Evolutionary conservation across 345 rosid species (phyloP).

Genomic region (Eucalyptus regnans): DNA sequence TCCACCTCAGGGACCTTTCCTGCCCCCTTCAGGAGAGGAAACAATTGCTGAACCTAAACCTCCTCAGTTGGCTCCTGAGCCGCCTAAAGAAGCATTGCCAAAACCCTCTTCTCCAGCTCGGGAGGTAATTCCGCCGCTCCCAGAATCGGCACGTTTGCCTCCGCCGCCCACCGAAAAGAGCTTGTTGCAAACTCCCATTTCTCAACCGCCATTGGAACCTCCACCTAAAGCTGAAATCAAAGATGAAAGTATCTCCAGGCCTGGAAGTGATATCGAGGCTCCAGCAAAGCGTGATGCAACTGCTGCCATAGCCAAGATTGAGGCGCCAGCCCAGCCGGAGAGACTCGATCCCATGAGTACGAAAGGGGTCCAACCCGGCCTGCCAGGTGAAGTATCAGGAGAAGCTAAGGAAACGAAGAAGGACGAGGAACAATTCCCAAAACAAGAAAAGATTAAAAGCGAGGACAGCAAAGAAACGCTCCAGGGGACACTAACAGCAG

Average conservation of each 20-base stretch:
- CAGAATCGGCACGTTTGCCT: neutral
- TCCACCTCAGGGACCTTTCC: constrained; percentile 4
- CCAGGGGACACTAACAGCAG: constrained; percentile 16
- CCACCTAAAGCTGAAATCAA: constrained; percentile 1
- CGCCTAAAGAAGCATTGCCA: neutral
- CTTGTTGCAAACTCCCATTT: neutral
- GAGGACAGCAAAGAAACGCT: neutral
- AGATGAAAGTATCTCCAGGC: neutral
- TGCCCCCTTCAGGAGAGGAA: neutral
- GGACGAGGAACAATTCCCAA: neutral
- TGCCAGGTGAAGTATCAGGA: neutral
- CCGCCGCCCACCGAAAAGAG: neutral
- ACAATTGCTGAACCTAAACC: neutral
- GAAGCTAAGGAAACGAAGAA: constrained; percentile 6
- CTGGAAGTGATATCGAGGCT: neutral
- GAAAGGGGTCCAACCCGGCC: neutral
- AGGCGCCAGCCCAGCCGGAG: neutral
- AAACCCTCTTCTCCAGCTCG: neutral
- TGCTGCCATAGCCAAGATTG: neutral
- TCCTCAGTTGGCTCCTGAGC: neutral
- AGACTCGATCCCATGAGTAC: neutral
- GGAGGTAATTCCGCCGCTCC: neutral
- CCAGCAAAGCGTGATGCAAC: neutral
- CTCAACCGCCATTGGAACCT: neutral
- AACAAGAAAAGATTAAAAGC: neutral